These are phyloP conservation scores for Pythium grandisporangium DNA, from an alignment of 352 stramenopile species.

Conservation along the genomic window DNA sequence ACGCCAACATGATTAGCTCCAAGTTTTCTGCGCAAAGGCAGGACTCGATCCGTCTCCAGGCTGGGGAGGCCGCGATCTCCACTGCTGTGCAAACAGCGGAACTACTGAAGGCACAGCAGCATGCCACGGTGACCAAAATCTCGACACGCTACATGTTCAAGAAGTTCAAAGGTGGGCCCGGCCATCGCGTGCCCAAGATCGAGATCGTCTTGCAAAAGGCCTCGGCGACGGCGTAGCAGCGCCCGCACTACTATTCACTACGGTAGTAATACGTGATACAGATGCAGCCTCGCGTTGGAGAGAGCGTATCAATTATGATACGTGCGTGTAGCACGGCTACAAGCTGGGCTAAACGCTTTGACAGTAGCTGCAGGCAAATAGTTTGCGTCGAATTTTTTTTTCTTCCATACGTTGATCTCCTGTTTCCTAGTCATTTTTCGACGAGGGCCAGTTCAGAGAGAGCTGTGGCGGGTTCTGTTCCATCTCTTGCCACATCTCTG, in stretches of 20 bases:
- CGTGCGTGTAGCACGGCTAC: too few species aligned
- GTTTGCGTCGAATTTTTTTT: too few species aligned
- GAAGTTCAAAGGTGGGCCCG: conserved; percentile 31
- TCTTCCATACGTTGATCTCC: too few species aligned
- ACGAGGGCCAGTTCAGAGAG: conserved; percentile 12
- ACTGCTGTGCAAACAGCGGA: conserved; percentile 64
- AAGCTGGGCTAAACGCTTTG: too few species aligned
- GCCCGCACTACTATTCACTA: too few species aligned
- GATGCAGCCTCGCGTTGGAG: too few species aligned
- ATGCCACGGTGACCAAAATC: conserved; percentile 50
- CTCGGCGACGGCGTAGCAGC: conserved; percentile 17
- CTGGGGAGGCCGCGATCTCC: conserved; percentile 56
- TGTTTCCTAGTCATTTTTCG: too few species aligned
- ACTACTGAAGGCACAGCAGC: conserved; percentile 57
- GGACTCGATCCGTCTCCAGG: conserved; percentile 48
- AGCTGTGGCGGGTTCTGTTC: conserved; percentile 14
- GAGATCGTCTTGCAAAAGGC: conserved; percentile 53
- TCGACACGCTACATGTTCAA: conserved; percentile 57
- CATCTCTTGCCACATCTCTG: conserved; percentile 40
- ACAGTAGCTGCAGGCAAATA: too few species aligned
- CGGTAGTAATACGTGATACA: too few species aligned
- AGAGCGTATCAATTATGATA: too few species aligned
- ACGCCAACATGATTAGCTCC: conserved; percentile 71
- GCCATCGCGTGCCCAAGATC: conserved; percentile 62
- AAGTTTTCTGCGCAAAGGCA: conserved; percentile 73